A percentile compares a stretch with the other conserved stretches of the same genome.
These are phyloP conservation scores for Fusarium lateritium DNA, from an alignment of 2,329 filamentous ascomycete species.

Conservation along the genomic window DNA sequence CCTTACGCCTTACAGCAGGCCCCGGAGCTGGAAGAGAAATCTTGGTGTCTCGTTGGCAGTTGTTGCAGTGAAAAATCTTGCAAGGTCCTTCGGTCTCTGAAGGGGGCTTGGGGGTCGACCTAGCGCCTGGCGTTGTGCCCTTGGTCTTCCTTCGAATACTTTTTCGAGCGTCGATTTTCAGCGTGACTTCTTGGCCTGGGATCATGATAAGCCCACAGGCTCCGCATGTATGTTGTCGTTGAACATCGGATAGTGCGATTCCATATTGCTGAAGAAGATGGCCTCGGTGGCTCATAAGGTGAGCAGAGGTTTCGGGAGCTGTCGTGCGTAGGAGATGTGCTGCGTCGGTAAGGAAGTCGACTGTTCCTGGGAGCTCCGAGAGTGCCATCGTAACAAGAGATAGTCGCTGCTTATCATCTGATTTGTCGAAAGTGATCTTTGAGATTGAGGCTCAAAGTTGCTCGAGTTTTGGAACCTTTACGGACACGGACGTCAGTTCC, in stretches of 20 bases:
- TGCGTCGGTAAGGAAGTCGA: slow-evolving; percentile 69
- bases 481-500: slow-evolving; percentile 11
- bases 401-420: neutral
- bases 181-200: slow-evolving; percentile 60
- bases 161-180: slow-evolving; percentile 56
- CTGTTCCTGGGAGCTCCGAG: slow-evolving; percentile 47
- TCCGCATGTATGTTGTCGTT: slow-evolving; percentile 69
- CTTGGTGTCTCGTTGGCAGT: slow-evolving; percentile 61
- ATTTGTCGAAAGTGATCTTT: neutral
- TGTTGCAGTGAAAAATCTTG: slow-evolving; percentile 62
- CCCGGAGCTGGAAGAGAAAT: slow-evolving; percentile 59
- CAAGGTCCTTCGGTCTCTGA: slow-evolving; percentile 43
- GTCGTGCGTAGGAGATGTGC: slow-evolving; percentile 68
- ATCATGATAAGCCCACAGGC: slow-evolving; percentile 74
- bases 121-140: slow-evolving; percentile 12
- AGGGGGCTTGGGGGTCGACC: slow-evolving; percentile 8
- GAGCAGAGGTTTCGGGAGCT: slow-evolving; percentile 71
- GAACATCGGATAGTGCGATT: slow-evolving; percentile 61
- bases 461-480: slow-evolving; percentile 30
- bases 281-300: slow-evolving; percentile 70
- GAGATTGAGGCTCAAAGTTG: slow-evolving; percentile 10
- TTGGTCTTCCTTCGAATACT: slow-evolving; percentile 20
- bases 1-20: slow-evolving; percentile 46
- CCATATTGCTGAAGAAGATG: slow-evolving; percentile 64
- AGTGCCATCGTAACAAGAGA: slow-evolving; percentile 31